Base-by-base conservation (phyloP, 1,284 basidiomycete species). In the Papiliotrema laurentii region DNA sequence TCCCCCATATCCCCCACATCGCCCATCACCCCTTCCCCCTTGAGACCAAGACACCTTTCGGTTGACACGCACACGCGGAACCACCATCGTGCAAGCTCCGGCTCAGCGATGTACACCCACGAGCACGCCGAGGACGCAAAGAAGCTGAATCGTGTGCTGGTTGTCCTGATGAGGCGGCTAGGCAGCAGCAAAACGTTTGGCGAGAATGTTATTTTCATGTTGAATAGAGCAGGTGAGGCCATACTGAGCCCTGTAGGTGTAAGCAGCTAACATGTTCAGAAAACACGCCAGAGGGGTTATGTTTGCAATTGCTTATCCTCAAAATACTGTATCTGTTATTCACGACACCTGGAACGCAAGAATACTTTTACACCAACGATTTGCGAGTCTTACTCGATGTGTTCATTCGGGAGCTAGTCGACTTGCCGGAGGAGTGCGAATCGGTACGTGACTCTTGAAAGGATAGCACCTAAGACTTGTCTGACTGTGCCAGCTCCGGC, bases 361-460 rank as follows among this genome's bases (percentile, higher is more conserved):
- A 97, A 70, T 98, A 89, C 71, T 97, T 99, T 64, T 99, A 97
- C 75, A 97, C 92, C 11, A 99, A 98, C 68, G 94, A 99, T 64
- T 79, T 99, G 25, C 83, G 89, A 56, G 94, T 99, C 1, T 78
- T 99, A 10, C 89, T 97, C 10, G 94, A 98, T 64, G 92, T 98
- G 3, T 97, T 98, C 63, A 80, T 98, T 26, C 84, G 94, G 36
- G 91, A 96, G 68, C 77, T 98, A 28, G 81, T 83, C 16, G 87
- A 97, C 69, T 77, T 98, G 21, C 91, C 91, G 47, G 93, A 97
- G 50, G 90, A 96, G 35, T 86, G 83, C 60, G 90, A 97, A 76
- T 89, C 92, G 51, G 90, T 92, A 57, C 51, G 86, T 79, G 1
- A 0, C 33, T 10, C 11, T 38, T 35, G 4, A 19, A 16, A 14